Base-by-base conservation (phyloP, 441 rosid genomes). In the Melastoma candidum region DNA sequence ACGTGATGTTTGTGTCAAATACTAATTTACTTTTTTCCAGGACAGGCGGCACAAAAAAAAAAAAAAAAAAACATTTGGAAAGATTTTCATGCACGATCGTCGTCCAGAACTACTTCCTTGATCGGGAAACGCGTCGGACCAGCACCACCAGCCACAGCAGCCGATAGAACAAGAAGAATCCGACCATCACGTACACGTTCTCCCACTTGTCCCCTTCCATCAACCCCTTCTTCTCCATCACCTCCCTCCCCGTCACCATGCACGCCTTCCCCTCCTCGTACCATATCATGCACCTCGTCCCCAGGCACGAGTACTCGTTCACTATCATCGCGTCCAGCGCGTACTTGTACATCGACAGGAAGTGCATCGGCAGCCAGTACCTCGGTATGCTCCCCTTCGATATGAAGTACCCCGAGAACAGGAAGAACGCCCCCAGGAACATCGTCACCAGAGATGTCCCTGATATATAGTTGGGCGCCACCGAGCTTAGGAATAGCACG, bases 391-490 rank as follows among this genome's bases (percentile, higher is more conserved):
- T 77, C 3, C 80, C 83, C 57, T 75, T 69, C 0, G 96, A 78
- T 3, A 90, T 84, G 73, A 90, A 90, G 71, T 90, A 90, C 4
- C 98, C 98, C 0, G 98, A 90, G 71, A 90, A 90, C 63, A 90
- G 77, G 60, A 90, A 90, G 76, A 90, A 90, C 1, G 81, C 81
- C 0, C 78, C 90, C 0, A 87, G 79, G 53, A 85, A 69, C 44
- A 83, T 64, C 0, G 90, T 83, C 11, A 87, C 83, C 1, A 80
- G 65, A 0, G 96, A 84, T 2, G 95, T 87, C 32, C 95, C 97
- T 0, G 95, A 77, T 1, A 90, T 87, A 69, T 87, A 90, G 52
- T 90, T 90, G 14, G 96, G 96, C 0, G 95, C 90, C 3, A 87
- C 63, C 26, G 97, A 83, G 72, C 95, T 87, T 59, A 90, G 58